Base-by-base conservation (phyloP, 768 basidiomycete genomes). In the Amanita molliuscula region DNA sequence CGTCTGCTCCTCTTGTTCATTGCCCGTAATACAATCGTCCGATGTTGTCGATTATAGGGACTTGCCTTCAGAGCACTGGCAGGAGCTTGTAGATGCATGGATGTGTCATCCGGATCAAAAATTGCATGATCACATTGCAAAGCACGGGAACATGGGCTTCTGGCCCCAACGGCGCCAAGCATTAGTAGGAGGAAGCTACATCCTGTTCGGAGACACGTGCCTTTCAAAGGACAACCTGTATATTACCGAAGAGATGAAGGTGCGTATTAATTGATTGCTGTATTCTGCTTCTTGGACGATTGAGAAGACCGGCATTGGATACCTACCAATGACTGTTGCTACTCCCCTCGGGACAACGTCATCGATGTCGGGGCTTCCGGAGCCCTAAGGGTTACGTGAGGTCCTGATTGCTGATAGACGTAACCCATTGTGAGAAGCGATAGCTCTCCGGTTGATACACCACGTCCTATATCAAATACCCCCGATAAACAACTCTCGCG, bases 11-110 rank as follows among this genome's bases (percentile, higher is more conserved):
- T 84, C 82, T 1, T 95, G 92, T 60, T 84, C 86, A 3, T 69
- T 89, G 8, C 82, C 85, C 9, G 66, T 95, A 29, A 75, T 94
- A 34, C 74, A 83, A 33, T 66, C 74, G 0, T 64, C 77, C 4
- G 68, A 65, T 36, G 62, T 79, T 16, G 54, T 52, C 21, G 68
- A 65, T 40, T 98, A 88, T 64, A 78, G 82, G 34, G 93, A 96
- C 61, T 70, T 98, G 10, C 95, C 95, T 3, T 93, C 89, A 3
- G 94, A 97, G 61, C 86, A 98, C 58, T 98, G 95, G 95, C 85
- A 91, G 54, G 95, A 98, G 63, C 81, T 98, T 13, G 80, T 98
- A 16, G 95, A 97, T 54, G 86, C 93, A 6, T 98, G 95, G 95
- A 92, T 98, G 87, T 98, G 95, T 59, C 95, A 97, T 64, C 65